Evolutionary conservation across 108 stramenopile species (phyloP), one percentile per base, ranked within the genome.

Genomic region (Pseudonitzschia multiseries): DNA sequence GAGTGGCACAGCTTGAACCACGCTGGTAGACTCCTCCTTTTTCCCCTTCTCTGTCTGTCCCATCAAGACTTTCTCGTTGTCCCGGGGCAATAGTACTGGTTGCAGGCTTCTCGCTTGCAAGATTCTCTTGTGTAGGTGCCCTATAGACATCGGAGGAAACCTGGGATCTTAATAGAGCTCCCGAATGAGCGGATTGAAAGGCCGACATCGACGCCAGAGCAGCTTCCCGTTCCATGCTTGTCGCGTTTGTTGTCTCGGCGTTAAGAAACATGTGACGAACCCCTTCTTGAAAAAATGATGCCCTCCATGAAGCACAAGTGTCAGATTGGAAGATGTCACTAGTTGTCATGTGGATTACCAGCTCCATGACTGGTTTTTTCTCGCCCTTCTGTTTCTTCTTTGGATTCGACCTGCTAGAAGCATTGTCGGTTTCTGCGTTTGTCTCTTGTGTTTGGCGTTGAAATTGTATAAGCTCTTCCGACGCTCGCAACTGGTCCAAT

Each of bases 321-420:
- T 26, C 17, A 14, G 68, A 57, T 13, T 72, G 48, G 74, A 89
- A 87, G 14, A 87, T 43, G 6, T 32, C 40, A 46, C 65, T 71
- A 5, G 87, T 75, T 72, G 88, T 83, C 61, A 93, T 69, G 65
- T 91, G 90, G 42, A 96, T 78, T 48, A 93, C 76, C n/a, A 84
- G 71, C 71, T 89, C 88, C 17, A 93, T 50, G 9, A 56, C 17
- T 12, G 57, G 36, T 54, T 50, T 15, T 57, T 65, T 24, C 42
- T 65, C 24, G 21, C 36, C 18, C n/a, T 41, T 46, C 42, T 44
- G 43, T 63, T 63, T 63, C 40, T 21, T 33, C 28, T 33, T 40
- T 27, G 9, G 6, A 4, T 51, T 10, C 6, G 36, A 36, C 36
- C 6, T 36, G 36, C 36, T 2, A 48, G 46, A 14, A 59, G 27